Evolutionary conservation across 2,329 filamentous ascomycete genomes (phyloP), one percentile per base, ranked within the genome.

Genomic region (Graphilbum fragrans): DNA sequence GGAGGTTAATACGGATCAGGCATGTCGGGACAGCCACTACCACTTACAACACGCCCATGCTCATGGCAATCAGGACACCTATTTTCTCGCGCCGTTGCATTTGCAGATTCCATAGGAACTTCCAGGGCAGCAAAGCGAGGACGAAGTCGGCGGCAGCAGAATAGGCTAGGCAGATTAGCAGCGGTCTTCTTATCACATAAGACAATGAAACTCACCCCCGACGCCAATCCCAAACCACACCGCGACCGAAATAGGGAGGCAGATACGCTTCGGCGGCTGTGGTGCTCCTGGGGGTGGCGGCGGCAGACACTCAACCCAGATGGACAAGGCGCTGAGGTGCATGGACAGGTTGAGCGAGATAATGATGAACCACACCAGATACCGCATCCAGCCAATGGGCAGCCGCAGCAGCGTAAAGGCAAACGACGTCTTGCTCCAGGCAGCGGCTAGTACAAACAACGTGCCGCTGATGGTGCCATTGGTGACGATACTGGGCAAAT

Each of bases 341-440:
- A 60, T 49, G 20, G 51, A 41, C 3, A 56, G n/a, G 43, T 60
- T 60, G 38, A 60, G 50, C 10, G 52, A 53, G 4, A 54, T 31
- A 25, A 61, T 55, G 18, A 55, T 50, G 23, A 54, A 50, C 59
- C 58, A 60, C 19, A 60, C 29, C 16, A 43, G 38, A 14, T 34
- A 25, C 19, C 29, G 38, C 44, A 45, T 39, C 34, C 44, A 33
- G 12, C 52, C 49, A 16, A 54, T 51, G 27, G 41, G 32, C 25
- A 60, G 50, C 5, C 59, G 55, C 20, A 62, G 52, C 39, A 62
- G 48, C 4, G 57, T 59, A 6, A 60, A 42, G 7, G 55, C 59
- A 41, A 62, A 60, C 0, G 59, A 61, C 2, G 58, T 61, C 48
- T 63, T 63, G 45, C 48, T 50, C 32, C 43, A 47, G 32, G 33